A percentile compares a stretch with the other conserved stretches of the same genome.
Conservation (phyloP, 2,329 filamentous ascomycete genomes). For the Whalleya microplaca region DNA sequence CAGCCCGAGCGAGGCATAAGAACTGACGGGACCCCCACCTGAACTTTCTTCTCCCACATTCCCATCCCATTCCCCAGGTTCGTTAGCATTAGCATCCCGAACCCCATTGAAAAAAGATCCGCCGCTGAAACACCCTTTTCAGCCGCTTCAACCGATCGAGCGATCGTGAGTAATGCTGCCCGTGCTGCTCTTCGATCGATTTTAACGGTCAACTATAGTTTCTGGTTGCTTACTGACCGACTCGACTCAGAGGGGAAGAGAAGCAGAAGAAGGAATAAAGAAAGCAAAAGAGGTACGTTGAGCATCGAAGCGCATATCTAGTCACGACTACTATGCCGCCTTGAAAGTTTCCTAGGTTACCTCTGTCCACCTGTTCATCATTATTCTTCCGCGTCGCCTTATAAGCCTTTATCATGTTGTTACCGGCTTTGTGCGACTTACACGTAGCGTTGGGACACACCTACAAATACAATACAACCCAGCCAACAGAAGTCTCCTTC, state of each 20-base stretch:
- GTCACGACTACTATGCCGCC: background rate
- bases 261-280: background rate
- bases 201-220: slow-evolving; percentile 19
- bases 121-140: slow-evolving; percentile 19
- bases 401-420: background rate
- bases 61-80: slow-evolving; percentile 20
- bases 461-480: background rate
- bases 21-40: slow-evolving; percentile 25
- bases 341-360: background rate
- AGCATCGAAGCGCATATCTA: background rate
- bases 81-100: slow-evolving; percentile 16
- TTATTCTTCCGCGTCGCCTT: background rate
- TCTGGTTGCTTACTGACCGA: background rate
- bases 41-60: slow-evolving; percentile 23
- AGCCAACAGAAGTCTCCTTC: slow-evolving; percentile 5
- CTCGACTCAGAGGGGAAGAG: background rate
- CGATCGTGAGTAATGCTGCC: slow-evolving; percentile 2
- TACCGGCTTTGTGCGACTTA: background rate
- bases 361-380: background rate
- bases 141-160: slow-evolving; percentile 24
- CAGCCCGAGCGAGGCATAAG: slow-evolving; percentile 1
- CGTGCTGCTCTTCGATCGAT: slow-evolving; percentile 12
- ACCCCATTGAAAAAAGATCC: slow-evolving; percentile 7
- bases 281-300: background rate
- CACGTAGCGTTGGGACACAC: background rate